These are phyloP conservation scores for Asterella californica DNA, from an alignment of 225 moss, liverwort and hornwort species.

Conservation along the genomic window DNA sequence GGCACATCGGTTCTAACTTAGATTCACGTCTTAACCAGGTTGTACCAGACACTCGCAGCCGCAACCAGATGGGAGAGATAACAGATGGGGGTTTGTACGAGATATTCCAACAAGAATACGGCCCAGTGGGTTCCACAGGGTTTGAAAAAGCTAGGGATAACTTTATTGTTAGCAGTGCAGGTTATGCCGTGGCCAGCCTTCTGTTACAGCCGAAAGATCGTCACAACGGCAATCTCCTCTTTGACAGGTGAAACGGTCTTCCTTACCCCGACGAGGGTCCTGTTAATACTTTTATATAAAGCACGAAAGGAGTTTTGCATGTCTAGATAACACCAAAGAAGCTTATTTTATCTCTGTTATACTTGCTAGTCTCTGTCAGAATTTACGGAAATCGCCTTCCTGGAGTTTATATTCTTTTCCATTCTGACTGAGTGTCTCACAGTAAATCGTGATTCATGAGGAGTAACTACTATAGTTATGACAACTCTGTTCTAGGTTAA, in stretches of 20 bases:
- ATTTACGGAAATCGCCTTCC: too few species aligned
- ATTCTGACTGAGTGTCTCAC: too few species aligned
- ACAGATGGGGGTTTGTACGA: slow-evolving; percentile 85
- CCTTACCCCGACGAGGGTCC: not conserved
- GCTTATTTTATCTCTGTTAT: not conserved
- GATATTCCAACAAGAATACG: slow-evolving; percentile 74
- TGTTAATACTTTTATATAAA: too few species aligned
- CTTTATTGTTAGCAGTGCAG: slow-evolving; percentile 85
- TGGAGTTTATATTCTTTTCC: too few species aligned
- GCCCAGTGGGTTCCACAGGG: slow-evolving; percentile 59
- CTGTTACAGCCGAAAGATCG: slow-evolving; percentile 86
- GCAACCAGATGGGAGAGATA: slow-evolving; percentile 82
- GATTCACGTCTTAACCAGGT: slow-evolving; percentile 37
- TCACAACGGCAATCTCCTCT: slow-evolving; percentile 85
- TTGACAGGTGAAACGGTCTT: slow-evolving; percentile 56
- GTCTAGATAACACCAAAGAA: too few species aligned
- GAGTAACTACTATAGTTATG: too few species aligned
- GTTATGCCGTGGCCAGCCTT: slow-evolving; percentile 90
- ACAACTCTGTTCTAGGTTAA: too few species aligned
- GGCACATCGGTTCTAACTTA: not conserved
- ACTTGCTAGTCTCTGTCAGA: too few species aligned
- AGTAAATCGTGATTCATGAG: too few species aligned
- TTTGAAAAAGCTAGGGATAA: slow-evolving; percentile 79
- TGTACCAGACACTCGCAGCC: slow-evolving; percentile 71
- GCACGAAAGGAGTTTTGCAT: too few species aligned